phyloP scores from a whole-genome alignment of 352 stramenopile genomes.

The Pseudoperonospora humuli region DNA sequence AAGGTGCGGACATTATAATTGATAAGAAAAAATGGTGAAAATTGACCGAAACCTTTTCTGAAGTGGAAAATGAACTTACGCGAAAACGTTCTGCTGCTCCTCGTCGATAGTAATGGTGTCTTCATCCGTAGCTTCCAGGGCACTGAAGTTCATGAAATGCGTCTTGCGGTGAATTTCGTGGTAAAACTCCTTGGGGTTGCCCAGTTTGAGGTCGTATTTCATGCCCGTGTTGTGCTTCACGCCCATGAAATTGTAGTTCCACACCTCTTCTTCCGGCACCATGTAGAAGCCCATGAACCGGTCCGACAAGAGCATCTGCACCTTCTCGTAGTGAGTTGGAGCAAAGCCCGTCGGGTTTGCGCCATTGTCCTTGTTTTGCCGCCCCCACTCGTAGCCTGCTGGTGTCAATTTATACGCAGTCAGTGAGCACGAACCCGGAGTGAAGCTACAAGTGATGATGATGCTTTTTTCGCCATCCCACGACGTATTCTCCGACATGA shows the following conservation, averaged over 20 bases:
- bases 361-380: slow-evolving; percentile 95
- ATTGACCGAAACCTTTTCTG: neutral
- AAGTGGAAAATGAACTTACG: slow-evolving; percentile 17
- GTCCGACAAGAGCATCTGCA: slow-evolving; percentile 99
- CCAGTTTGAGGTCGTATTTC: slow-evolving; percentile 97
- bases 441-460: slow-evolving; percentile 98
- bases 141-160: slow-evolving; percentile 99
- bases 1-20: neutral
- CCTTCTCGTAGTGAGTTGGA: slow-evolving; percentile 97
- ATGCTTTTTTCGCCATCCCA: slow-evolving; percentile 98
- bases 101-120: slow-evolving; percentile 88
- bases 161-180: slow-evolving; percentile 97
- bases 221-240: slow-evolving; percentile 97
- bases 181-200: slow-evolving; percentile 99
- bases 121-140: slow-evolving; percentile 92
- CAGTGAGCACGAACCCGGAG: slow-evolving; percentile 98
- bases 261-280: slow-evolving; percentile 96
- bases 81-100: slow-evolving; percentile 86
- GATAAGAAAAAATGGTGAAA: too few relatives aligned
- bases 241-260: slow-evolving; percentile 99
- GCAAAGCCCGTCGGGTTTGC: slow-evolving; percentile 92
- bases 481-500: slow-evolving; percentile 94
- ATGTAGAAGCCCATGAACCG: slow-evolving; percentile 99
- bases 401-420: slow-evolving; percentile 98
- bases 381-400: slow-evolving; percentile 95